Base-by-base conservation (phyloP, 768 basidiomycete species). In the Dacryopinax primogenitus region DNA sequence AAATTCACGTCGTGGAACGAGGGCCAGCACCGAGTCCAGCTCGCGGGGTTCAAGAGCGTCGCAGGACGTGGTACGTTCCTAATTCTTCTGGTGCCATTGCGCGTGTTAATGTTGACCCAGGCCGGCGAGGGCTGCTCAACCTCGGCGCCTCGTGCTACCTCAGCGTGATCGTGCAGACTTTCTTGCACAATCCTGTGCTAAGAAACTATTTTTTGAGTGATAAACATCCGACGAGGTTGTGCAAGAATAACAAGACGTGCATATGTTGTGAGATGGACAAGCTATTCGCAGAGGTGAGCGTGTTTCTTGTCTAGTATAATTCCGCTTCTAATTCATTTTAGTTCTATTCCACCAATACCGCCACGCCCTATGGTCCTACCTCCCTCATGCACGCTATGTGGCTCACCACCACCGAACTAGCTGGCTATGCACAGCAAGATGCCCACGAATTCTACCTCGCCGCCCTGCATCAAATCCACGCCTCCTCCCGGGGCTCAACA, bases 221-320 rank as follows among this genome's bases (percentile, higher is more conserved):
- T 74, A 88, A 85, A 73, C 95, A 98, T 72, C 92, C 93, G 71
- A 79, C 75, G 69, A 79, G 76, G 67, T 75, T 83, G 51, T 92
- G 92, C 73, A 87, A 84, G 70, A 67, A 47, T 47, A 73, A 76
- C 32, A 82, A 82, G 26, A 83, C 84, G 51, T 96, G 93, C 73
- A 88, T 86, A 51, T 92, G 86, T 67, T 97, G 93, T 72, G 93
- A 95, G 74, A 90, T 97, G 88, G 93, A 97, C 75, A 85, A 82
- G 67, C 77, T 92, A 6, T 89, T 90, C 72, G 75, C 84, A 4
- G 89, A 90, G 77, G 89, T 86, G 44, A 47, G 67, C 1, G 12
- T 12, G 41, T 44, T 45, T 41, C 33, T 58, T 28, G 4, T 18
- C 12, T 18, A 64, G 30, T 2, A 9, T 30, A 44, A 34, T 11